These are phyloP conservation scores for Neostapfia colusana DNA, from an alignment of 176 grass and related monocot genomes.

Conservation along the genomic window DNA sequence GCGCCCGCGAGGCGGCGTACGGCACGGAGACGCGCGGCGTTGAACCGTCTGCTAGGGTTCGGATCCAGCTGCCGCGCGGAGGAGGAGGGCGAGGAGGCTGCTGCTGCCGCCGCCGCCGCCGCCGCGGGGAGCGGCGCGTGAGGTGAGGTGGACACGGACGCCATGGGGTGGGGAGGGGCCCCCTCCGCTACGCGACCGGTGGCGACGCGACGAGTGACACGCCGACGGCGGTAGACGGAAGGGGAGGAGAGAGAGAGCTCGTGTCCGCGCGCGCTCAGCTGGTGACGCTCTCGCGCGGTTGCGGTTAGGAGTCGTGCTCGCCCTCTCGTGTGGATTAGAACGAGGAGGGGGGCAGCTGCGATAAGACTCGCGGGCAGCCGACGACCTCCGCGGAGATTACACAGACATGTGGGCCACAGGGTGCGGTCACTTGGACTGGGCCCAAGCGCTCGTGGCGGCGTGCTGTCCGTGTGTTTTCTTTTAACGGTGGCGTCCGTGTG, in stretches of 20 bases:
- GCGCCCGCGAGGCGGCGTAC: conserved; percentile 38
- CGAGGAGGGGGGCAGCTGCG: not conserved
- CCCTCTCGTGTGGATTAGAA: conserved; percentile 40
- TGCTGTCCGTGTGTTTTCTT: not conserved
- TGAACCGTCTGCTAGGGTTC: conserved; percentile 43
- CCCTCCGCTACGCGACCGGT: not conserved
- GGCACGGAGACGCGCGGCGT: conserved; percentile 40
- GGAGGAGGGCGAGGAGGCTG: not conserved
- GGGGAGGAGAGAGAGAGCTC: conserved; percentile 1
- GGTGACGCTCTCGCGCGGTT: conserved; percentile 28
- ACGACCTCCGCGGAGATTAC: not conserved
- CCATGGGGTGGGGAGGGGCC: conserved; percentile 32
- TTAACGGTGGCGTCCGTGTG: too few relatives aligned
- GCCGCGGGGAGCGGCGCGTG: conserved; percentile 42
- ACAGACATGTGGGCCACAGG: conserved; percentile 14
- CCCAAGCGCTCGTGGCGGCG: conserved; percentile 12
- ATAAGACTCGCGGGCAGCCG: conserved; percentile 22
- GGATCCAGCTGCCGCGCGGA: conserved; percentile 39
- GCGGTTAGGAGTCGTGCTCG: conserved; percentile 25
- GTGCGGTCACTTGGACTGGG: not conserved
- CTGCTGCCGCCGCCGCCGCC: conserved; percentile 19
- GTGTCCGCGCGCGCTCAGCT: not conserved
- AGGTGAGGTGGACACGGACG: conserved; percentile 46
- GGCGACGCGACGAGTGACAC: conserved; percentile 23
- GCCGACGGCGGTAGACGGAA: not conserved